A percentile compares a stretch with the other conserved stretches of the same genome.
These are phyloP conservation scores for Secale cereale DNA, from an alignment of 176 grass and related monocot species.

Conservation along the genomic window DNA sequence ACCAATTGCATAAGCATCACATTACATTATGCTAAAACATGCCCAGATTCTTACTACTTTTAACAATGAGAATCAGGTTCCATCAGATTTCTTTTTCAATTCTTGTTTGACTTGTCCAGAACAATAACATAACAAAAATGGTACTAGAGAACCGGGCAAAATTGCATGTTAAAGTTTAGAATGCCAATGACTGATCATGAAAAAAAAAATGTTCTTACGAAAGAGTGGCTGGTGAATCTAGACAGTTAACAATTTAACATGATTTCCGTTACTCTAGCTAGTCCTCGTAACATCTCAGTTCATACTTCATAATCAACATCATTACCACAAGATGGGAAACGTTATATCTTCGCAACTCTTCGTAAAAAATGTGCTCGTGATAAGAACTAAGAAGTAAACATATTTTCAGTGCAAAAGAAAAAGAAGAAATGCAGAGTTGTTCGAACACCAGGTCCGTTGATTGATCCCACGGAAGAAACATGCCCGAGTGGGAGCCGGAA, in stretches of 20 bases:
- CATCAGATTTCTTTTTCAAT: neutral
- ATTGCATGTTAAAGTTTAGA: neutral
- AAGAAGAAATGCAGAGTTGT: neutral
- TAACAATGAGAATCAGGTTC: neutral
- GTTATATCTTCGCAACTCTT: neutral
- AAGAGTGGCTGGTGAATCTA: neutral
- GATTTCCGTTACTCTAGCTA: neutral
- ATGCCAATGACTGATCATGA: neutral
- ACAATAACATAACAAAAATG: neutral
- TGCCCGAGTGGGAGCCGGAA: neutral
- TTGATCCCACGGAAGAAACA: neutral
- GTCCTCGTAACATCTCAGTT: neutral
- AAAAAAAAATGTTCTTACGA: neutral
- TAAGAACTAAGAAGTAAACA: neutral
- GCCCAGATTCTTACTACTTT: neutral
- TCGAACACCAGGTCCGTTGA: neutral
- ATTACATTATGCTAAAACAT: slow-evolving; percentile 1
- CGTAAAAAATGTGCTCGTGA: neutral
- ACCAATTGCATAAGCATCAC: neutral
- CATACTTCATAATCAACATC: slow-evolving; percentile 1
- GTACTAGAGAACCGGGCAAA: neutral
- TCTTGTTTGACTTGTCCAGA: neutral
- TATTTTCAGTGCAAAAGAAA: neutral
- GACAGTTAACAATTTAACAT: neutral
- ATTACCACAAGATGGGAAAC: neutral